Percentiles rank a stretch among this genome's conserved stretches.
Conservation (phyloP, 2,329 filamentous ascomycete species). For the Aureobasidium sp. region DNA sequence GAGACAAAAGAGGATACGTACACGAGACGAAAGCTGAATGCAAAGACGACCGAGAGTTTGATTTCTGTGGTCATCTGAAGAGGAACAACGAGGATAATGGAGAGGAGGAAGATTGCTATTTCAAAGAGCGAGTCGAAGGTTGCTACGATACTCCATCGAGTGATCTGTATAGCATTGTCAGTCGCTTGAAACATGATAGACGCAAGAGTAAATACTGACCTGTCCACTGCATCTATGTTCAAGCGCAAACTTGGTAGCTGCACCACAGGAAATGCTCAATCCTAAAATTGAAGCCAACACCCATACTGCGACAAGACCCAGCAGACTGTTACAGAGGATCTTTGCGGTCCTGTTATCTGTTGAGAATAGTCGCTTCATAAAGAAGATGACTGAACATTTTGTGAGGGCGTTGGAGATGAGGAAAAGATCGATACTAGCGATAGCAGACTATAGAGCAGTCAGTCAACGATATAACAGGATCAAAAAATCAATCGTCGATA, state of each 20-base stretch:
- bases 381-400: slow-evolving; percentile 27
- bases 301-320: slow-evolving; percentile 23
- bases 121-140: slow-evolving; percentile 25
- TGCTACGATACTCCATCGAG: slow-evolving; percentile 24
- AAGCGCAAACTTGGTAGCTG: not conserved
- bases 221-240: slow-evolving; percentile 16
- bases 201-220: not conserved
- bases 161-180: slow-evolving; percentile 10
- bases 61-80: slow-evolving; percentile 26
- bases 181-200: not conserved
- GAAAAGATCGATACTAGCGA: slow-evolving; percentile 25
- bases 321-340: slow-evolving; percentile 18
- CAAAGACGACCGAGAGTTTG: slow-evolving; percentile 25
- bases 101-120: slow-evolving; percentile 22
- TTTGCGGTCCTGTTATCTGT: slow-evolving; percentile 22
- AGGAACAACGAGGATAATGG: slow-evolving; percentile 23
- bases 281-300: slow-evolving; percentile 22
- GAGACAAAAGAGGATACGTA: too few relatives aligned
- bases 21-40: slow-evolving; percentile 25
- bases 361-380: slow-evolving; percentile 28
- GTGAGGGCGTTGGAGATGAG: slow-evolving; percentile 23
- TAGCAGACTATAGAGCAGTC: slow-evolving; percentile 17
- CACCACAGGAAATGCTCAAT: slow-evolving; percentile 1
- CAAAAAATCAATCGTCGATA: not conserved
- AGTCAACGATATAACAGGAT: not conserved